These are phyloP conservation scores for Plenodomus tracheiphilus DNA, from an alignment of 2,329 filamentous ascomycete genomes.

Conservation along the genomic window DNA sequence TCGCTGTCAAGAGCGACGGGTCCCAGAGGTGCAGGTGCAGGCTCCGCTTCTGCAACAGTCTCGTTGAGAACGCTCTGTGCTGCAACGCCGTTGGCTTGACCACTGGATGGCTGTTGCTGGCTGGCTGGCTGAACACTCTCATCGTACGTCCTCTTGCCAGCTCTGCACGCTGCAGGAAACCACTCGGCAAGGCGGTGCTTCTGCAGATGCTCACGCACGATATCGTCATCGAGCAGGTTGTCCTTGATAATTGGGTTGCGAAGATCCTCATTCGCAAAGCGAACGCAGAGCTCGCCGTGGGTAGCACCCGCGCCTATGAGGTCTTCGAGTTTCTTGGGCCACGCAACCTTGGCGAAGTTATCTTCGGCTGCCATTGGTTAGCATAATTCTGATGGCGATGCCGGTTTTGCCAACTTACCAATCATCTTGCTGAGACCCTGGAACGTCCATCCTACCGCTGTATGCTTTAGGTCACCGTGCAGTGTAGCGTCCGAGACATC, in stretches of 20 bases:
- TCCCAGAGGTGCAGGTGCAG: slow-evolving; percentile 3
- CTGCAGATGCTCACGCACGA: slow-evolving; percentile 66
- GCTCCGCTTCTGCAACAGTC: background rate
- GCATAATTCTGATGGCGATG: background rate
- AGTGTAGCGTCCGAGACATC: slow-evolving; percentile 72
- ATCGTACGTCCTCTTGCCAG: slow-evolving; percentile 40
- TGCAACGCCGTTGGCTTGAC: background rate
- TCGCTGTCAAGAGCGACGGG: background rate
- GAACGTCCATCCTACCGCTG: slow-evolving; percentile 70
- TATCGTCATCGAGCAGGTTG: slow-evolving; percentile 71
- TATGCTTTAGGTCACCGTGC: slow-evolving; percentile 61
- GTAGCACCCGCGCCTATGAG: slow-evolving; percentile 54
- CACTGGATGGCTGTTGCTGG: slow-evolving; percentile 9
- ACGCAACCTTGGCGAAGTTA: slow-evolving; percentile 16
- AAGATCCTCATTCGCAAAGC: slow-evolving; percentile 59
- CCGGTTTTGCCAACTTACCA: slow-evolving; percentile 54
- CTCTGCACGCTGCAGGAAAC: slow-evolving; percentile 53
- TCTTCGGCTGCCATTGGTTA: slow-evolving; percentile 17
- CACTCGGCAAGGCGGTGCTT: slow-evolving; percentile 72
- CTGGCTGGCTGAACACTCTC: slow-evolving; percentile 17
- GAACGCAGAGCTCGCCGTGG: slow-evolving; percentile 61
- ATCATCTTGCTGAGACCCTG: slow-evolving; percentile 62
- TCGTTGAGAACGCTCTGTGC: background rate
- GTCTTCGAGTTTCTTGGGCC: slow-evolving; percentile 24
- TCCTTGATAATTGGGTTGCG: slow-evolving; percentile 70